These are phyloP conservation scores for Clarireedia monteithiana DNA, from an alignment of 2,329 filamentous ascomycete species.

Conservation along the genomic window DNA sequence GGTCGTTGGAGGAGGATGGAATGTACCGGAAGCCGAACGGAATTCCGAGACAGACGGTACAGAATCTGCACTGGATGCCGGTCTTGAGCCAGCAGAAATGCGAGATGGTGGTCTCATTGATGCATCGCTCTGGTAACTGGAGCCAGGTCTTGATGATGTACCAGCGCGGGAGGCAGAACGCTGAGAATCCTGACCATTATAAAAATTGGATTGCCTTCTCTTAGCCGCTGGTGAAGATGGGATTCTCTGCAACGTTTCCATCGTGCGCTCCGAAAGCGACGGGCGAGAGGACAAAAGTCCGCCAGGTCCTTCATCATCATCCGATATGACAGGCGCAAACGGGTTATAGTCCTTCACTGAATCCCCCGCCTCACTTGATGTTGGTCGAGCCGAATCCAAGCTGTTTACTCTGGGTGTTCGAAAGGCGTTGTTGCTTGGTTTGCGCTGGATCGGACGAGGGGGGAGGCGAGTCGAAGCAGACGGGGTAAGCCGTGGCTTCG, in stretches of 20 bases:
- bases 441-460: conserved; percentile 10
- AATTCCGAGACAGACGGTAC: conserved; percentile 33
- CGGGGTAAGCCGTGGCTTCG: background rate
- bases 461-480: conserved; percentile 1
- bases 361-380: conserved; percentile 11
- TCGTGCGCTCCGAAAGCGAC: conserved; percentile 75
- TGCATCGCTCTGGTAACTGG: conserved; percentile 53
- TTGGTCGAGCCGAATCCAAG: background rate
- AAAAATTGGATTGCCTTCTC: conserved; percentile 65
- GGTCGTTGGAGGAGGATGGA: conserved; percentile 36
- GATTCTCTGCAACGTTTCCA: conserved; percentile 73
- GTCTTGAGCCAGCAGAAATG: conserved; percentile 42
- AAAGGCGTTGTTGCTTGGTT: conserved; percentile 17
- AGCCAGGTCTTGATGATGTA: conserved; percentile 32
- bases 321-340: conserved; percentile 2
- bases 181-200: conserved; percentile 53
- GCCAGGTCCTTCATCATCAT: conserved; percentile 2
- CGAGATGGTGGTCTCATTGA: conserved; percentile 43
- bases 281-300: conserved; percentile 26
- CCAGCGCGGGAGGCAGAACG: conserved; percentile 35
- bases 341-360: background rate
- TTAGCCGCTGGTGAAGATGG: conserved; percentile 68
- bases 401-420: conserved; percentile 9
- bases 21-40: conserved; percentile 37
- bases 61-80: conserved; percentile 45